phyloP scores from a whole-genome alignment of 495 filamentous ascomycete genomes.

The Clohesyomyces aquaticus region DNA sequence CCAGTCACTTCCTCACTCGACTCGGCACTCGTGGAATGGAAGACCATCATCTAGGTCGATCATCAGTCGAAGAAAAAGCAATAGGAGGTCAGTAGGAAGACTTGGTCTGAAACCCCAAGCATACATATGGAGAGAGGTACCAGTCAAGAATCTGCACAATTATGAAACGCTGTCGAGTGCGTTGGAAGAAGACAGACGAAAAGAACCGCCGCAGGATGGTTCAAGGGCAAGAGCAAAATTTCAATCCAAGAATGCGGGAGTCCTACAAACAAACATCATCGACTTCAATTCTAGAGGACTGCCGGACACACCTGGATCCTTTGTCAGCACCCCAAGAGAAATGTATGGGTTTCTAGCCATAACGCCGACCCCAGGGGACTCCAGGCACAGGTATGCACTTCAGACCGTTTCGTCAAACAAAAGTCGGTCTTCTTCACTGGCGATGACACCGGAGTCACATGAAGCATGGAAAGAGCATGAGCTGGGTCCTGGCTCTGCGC shows the following conservation, averaged over 20 bases:
- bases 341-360: conserved; percentile 16
- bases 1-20: neutral
- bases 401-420: conserved; percentile 8
- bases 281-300: conserved; percentile 24
- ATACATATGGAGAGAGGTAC: conserved; percentile 17
- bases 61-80: conserved; percentile 22
- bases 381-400: neutral
- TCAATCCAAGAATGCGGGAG: conserved; percentile 11
- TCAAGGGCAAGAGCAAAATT: conserved; percentile 18
- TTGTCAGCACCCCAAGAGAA: conserved; percentile 25
- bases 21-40: conserved; percentile 1
- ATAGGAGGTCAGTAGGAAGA: conserved; percentile 11
- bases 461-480: conserved; percentile 4
- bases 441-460: conserved; percentile 8
- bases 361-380: neutral
- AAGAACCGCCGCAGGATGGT: conserved; percentile 19
- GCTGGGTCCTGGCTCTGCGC: conserved; percentile 2
- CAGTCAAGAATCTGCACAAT: neutral
- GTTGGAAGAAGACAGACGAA: conserved; percentile 1
- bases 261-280: conserved; percentile 23
- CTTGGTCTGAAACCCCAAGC: conserved; percentile 18
- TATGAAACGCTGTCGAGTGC: conserved; percentile 2
- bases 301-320: conserved; percentile 24
- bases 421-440: conserved; percentile 10
- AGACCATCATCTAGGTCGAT: conserved; percentile 15